A percentile compares a stretch with the other conserved stretches of the same genome.
Evolutionary conservation across 2,329 filamentous ascomycete species (phyloP).

Genomic region (Paracorniculantispora psalliotae): DNA sequence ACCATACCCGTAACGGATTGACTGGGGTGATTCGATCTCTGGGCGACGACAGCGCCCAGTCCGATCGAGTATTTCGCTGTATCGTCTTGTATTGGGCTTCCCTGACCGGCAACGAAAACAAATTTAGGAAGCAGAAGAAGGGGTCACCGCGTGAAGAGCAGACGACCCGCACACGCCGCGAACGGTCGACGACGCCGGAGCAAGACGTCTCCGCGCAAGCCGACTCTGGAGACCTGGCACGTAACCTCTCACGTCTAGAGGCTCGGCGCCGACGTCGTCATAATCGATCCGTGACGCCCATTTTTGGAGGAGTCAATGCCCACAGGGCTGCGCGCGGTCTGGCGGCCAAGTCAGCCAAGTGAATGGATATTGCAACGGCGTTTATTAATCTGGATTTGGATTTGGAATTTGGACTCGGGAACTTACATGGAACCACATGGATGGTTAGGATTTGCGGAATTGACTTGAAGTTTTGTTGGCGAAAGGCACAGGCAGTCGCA

Average conservation of each 20-base stretch:
- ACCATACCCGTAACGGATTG: not conserved
- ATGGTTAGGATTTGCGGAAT: too few relatives aligned
- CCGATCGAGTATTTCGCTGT: slow-evolving; percentile 24
- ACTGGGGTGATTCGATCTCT: slow-evolving; percentile 14
- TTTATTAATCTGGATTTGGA: not conserved
- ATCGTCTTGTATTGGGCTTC: slow-evolving; percentile 25
- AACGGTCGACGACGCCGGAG: not conserved
- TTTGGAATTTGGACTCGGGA: too few relatives aligned
- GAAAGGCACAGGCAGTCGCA: too few relatives aligned
- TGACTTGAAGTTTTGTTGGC: too few relatives aligned
- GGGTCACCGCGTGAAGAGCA: too few relatives aligned
- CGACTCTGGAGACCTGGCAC: not conserved
- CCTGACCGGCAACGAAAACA: slow-evolving; percentile 18
- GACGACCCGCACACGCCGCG: not conserved
- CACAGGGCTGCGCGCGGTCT: slow-evolving; percentile 18
- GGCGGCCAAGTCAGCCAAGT: not conserved
- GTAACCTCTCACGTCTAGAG: not conserved
- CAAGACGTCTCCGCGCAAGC: not conserved
- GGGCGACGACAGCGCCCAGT: slow-evolving; percentile 12
- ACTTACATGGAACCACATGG: not conserved
- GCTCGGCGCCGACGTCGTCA: not conserved
- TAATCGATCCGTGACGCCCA: not conserved
- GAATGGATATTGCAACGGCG: not conserved
- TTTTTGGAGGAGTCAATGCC: slow-evolving; percentile 25
- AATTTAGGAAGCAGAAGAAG: slow-evolving; percentile 17